Percentiles rank a stretch among this genome's conserved stretches.
These are phyloP conservation scores for Monosporascus sp. DNA, from an alignment of 2,329 filamentous ascomycete genomes.

Conservation along the genomic window DNA sequence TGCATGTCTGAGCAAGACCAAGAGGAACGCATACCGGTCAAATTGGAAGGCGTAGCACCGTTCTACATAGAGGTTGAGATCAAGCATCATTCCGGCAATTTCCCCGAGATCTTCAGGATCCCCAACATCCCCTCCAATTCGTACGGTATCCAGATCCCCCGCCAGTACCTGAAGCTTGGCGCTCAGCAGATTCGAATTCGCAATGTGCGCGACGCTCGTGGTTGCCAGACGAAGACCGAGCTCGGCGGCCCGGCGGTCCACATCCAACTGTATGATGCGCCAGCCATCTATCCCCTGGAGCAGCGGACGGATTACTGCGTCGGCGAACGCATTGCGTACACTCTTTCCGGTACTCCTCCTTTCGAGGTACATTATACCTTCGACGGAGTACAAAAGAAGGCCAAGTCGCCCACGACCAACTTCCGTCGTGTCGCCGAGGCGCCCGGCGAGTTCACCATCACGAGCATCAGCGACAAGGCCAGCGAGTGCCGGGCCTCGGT, in stretches of 20 bases:
- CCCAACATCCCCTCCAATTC: conserved; percentile 69
- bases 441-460: conserved; percentile 83
- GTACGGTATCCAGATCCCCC: conserved; percentile 79
- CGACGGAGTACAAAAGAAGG: conserved; percentile 70
- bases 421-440: conserved; percentile 93
- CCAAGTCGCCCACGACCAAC: conserved; percentile 69
- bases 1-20: conserved; percentile 78
- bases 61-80: conserved; percentile 91
- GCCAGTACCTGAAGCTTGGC: conserved; percentile 79
- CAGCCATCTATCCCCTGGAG: conserved; percentile 83
- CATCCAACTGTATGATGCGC: conserved; percentile 88
- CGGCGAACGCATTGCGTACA: conserved; percentile 89
- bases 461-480: conserved; percentile 78
- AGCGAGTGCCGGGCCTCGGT: conserved; percentile 80
- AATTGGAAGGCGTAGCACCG: conserved; percentile 74
- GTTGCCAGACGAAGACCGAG: conserved; percentile 76
- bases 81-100: conserved; percentile 78
- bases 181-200: conserved; percentile 84
- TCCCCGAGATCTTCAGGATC: conserved; percentile 76
- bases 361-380: conserved; percentile 94
- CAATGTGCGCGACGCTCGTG: conserved; percentile 79
- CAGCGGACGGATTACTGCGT: conserved; percentile 86
- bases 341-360: conserved; percentile 81
- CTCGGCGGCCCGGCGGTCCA: conserved; percentile 70
- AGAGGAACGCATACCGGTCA: conserved; percentile 84